Conservation (phyloP, 2,329 filamentous ascomycete species). For the Stachybotrys chlorohalonatus region DNA sequence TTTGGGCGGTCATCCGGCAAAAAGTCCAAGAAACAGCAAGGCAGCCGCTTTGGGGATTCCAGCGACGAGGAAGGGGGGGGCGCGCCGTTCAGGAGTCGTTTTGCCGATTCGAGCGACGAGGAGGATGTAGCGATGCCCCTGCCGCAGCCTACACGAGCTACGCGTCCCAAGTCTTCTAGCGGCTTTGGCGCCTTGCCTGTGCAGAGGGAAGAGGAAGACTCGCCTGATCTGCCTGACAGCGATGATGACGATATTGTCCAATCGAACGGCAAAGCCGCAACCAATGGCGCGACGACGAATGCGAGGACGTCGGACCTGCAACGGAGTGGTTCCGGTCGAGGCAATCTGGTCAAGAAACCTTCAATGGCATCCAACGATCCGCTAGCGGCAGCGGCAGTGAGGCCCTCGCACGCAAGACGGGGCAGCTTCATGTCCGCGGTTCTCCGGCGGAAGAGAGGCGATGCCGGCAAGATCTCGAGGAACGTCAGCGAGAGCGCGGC, state of each 20-base stretch:
- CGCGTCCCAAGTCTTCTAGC: constrained; percentile 17
- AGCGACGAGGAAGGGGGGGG: constrained; percentile 46
- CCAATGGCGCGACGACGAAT: constrained; percentile 5
- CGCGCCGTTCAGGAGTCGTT: constrained; percentile 44
- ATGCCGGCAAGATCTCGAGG: constrained; percentile 43
- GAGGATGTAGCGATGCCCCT: constrained; percentile 19
- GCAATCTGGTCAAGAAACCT: constrained; percentile 16
- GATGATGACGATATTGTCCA: constrained; percentile 34
- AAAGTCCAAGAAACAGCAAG: constrained; percentile 21
- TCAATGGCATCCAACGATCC: constrained; percentile 10
- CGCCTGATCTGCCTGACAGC: constrained; percentile 52
- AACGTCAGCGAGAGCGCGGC: constrained; percentile 48
- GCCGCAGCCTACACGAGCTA: constrained; percentile 24
- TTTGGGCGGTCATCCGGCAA: constrained; percentile 31
- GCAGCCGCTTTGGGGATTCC: constrained; percentile 51
- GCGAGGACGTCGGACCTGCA: constrained; percentile 19
- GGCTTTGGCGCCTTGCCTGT: constrained; percentile 26
- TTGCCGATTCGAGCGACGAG: constrained; percentile 66
- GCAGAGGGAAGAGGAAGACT: constrained; percentile 39
- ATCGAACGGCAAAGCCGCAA: constrained; percentile 5
- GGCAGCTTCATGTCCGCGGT: constrained; percentile 45
- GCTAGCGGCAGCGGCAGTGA: constrained; percentile 8
- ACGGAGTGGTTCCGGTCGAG: constrained; percentile 32
- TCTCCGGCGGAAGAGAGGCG: constrained; percentile 53
- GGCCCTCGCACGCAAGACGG: constrained; percentile 26